A percentile compares a stretch with the other conserved stretches of the same genome.
phyloP scores from a whole-genome alignment of 768 basidiomycete species.

The Mycena vitilis region DNA sequence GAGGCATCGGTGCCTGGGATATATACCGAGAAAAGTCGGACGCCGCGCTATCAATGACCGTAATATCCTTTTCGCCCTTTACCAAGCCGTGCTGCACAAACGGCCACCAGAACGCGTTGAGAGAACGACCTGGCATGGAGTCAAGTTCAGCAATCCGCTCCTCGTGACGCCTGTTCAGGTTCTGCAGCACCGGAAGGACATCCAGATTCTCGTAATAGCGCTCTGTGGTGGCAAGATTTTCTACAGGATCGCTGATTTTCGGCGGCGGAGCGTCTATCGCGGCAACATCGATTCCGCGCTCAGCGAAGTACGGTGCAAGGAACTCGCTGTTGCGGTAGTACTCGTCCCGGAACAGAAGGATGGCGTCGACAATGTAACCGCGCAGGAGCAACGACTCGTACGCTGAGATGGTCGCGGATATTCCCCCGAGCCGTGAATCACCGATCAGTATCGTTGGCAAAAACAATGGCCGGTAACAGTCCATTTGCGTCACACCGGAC shows the following conservation, averaged over 20 bases:
- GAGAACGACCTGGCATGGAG: conserved; percentile 81
- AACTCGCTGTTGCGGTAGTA: conserved; percentile 93
- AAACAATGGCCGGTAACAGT: conserved; percentile 87
- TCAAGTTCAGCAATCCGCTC: conserved; percentile 77
- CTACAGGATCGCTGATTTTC: conserved; percentile 50
- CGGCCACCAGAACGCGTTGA: conserved; percentile 94
- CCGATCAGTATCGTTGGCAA: conserved; percentile 91
- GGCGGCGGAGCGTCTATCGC: conserved; percentile 71
- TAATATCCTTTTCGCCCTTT: conserved; percentile 77
- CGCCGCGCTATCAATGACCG: conserved; percentile 91
- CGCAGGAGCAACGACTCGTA: conserved; percentile 93
- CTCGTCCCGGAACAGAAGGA: conserved; percentile 85
- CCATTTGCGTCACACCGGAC: conserved; percentile 85
- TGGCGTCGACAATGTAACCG: conserved; percentile 88
- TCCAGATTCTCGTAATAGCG: conserved; percentile 74
- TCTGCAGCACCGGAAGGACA: conserved; percentile 60
- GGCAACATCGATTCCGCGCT: conserved; percentile 69
- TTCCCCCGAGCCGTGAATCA: conserved; percentile 91
- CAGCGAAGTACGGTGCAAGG: conserved; percentile 80
- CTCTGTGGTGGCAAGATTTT: conserved; percentile 69
- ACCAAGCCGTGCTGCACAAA: conserved; percentile 92
- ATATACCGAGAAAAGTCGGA: conserved; percentile 85
- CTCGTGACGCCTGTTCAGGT: conserved; percentile 73
- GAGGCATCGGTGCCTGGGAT: conserved; percentile 40
- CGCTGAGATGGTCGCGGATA: conserved; percentile 89